Evolutionary conservation across 75 land plant species (phyloP).

Genomic region (Adiantum capillusveneris): DNA sequence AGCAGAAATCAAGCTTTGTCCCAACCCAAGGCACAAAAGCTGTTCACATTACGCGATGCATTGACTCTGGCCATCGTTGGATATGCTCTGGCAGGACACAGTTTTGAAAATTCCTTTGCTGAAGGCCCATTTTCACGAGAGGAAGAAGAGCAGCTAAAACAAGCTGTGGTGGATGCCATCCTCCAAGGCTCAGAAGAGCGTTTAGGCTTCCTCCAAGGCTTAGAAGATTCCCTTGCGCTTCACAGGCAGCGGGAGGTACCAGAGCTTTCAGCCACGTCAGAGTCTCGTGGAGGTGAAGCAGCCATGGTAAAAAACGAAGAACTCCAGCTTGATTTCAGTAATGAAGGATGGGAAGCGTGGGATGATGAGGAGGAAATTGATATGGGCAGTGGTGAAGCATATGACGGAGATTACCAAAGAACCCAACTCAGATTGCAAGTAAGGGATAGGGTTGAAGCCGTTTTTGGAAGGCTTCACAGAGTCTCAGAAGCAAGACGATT

Average conservation of each 20-base stretch:
- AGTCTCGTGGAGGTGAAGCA: not conserved
- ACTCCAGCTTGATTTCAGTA: constrained; percentile 40
- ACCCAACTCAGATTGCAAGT: constrained; percentile 80
- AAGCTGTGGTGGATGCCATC: constrained; percentile 75
- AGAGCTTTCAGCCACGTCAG: constrained; percentile 6
- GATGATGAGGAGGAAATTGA: constrained; percentile 50
- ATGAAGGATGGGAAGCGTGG: constrained; percentile 89
- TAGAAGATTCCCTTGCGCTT: constrained; percentile 56
- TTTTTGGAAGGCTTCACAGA: constrained; percentile 64
- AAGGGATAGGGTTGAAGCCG: constrained; percentile 66
- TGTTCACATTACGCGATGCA: constrained; percentile 73
- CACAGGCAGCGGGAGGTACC: constrained; percentile 22
- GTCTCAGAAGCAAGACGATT: constrained; percentile 49
- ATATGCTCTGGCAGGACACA: constrained; percentile 87
- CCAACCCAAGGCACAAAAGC: constrained; percentile 13
- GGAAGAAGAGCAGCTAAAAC: constrained; percentile 77
- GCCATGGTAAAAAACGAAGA: constrained; percentile 9
- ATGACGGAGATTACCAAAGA: constrained; percentile 44
- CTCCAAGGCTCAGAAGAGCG: constrained; percentile 51
- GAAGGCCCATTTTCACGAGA: constrained; percentile 91
- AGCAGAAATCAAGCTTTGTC: not conserved
- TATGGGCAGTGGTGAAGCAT: constrained; percentile 24
- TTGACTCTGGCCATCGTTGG: constrained; percentile 69
- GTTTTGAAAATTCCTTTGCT: constrained; percentile 48
- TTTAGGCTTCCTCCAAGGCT: constrained; percentile 61